Evolutionary conservation across 176 grass and related monocot species (phyloP), one percentile per base, ranked within the genome.

Genomic region (Oryza glumipatula): DNA sequence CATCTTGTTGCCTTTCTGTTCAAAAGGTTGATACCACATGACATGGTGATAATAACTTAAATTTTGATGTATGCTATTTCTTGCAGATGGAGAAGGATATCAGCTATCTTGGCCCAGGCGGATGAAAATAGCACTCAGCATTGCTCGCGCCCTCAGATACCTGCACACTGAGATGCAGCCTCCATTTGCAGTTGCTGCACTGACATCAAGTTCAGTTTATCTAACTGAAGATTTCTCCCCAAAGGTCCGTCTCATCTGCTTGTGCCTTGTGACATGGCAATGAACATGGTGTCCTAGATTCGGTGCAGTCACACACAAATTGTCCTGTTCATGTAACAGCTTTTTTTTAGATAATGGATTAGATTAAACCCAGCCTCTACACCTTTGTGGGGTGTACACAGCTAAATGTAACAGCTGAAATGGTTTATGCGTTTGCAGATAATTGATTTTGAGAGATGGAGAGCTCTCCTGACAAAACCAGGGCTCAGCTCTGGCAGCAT

Each of bases 381-480:
- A 36, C 35, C 35, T 36, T 36, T 36, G 35, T 36, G 35, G 4
- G 35, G 35, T 36, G 35, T 36, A 36, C 35, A 36, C 35, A 36
- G 35, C 35, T 2, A 36, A 36, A 36, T 32, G 30, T 32, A 32
- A 13, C 28, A 65, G 7, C 19, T 56, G 23, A 44, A 21, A 30
- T 38, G 30, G 11, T 49, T 0, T 56, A 3, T 38, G 48, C 1
- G 64, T 74, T 71, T 86, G 80, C 90, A 99, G 96, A 89, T 99
- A 79, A 89, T 94, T 3, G 93, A 99, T 83, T 94, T 98, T 51
- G 93, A 98, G 79, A 92, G 93, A 82, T 98, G 96, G 93, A 95
- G 89, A 71, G 48, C 52, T 41, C 82, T 95, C 51, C 68, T 88
- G 19, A 80, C 88, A 26, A 99, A 94, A 77, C 86, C 89, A 22